A percentile compares a stretch with the other conserved stretches of the same genome.
phyloP scores from a whole-genome alignment of 2,329 filamentous ascomycete species.

The Cytospora chrysosperma region DNA sequence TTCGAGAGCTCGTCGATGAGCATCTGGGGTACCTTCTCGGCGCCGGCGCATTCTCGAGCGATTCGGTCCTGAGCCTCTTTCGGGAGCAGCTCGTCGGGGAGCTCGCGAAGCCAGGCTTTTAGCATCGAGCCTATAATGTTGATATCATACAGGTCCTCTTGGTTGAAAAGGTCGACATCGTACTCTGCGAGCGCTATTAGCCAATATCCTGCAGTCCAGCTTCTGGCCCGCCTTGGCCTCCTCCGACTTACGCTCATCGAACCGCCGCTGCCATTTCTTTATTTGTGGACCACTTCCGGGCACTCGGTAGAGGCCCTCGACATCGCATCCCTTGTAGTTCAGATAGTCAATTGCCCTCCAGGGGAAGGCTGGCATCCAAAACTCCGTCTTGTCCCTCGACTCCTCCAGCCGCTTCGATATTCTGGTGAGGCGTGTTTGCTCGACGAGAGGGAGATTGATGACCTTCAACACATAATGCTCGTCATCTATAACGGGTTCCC shows the following conservation, averaged over 20 bases:
- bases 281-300: conserved; percentile 88
- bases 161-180: conserved; percentile 87
- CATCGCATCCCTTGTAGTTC: conserved; percentile 91
- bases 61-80: conserved; percentile 80
- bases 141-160: conserved; percentile 87
- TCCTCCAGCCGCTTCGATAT: conserved; percentile 87
- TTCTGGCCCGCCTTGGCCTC: background rate
- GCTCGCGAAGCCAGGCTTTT: conserved; percentile 90
- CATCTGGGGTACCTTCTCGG: conserved; percentile 77
- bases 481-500: conserved; percentile 65
- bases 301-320: conserved; percentile 89
- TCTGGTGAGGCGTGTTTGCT: conserved; percentile 86
- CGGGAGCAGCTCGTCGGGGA: conserved; percentile 93
- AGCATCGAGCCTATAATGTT: conserved; percentile 96
- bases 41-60: conserved; percentile 73
- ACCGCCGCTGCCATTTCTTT: conserved; percentile 88
- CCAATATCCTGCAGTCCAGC: background rate
- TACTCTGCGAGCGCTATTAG: conserved; percentile 52
- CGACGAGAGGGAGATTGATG: conserved; percentile 80
- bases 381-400: conserved; percentile 93
- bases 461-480: conserved; percentile 83
- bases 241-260: conserved; percentile 69
- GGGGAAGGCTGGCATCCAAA: conserved; percentile 96
- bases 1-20: conserved; percentile 90
- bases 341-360: conserved; percentile 96